These are phyloP conservation scores for Gardenia jasminoides DNA, from an alignment of 257 asterid species.

Conservation along the genomic window DNA sequence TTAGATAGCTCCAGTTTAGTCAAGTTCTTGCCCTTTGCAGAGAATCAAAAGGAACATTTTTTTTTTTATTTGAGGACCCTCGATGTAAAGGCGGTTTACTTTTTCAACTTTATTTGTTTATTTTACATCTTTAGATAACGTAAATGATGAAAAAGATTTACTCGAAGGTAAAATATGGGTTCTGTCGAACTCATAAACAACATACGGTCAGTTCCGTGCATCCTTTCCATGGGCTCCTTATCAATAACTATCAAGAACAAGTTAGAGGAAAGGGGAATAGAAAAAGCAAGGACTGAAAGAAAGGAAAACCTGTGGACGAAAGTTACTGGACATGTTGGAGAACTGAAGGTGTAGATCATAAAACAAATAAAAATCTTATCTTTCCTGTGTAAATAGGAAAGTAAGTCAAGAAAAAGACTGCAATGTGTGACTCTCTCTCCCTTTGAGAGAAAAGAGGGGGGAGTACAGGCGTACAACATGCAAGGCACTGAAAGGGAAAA, in stretches of 20 bases:
- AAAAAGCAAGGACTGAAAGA: conserved; percentile 19
- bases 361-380: conserved; percentile 21
- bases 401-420: conserved; percentile 16
- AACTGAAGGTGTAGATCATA: conserved; percentile 20
- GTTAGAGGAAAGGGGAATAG: conserved; percentile 32
- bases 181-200: background rate
- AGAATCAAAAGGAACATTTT: conserved; percentile 1
- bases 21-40: background rate
- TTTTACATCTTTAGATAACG: background rate
- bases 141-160: conserved; percentile 11
- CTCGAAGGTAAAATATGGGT: conserved; percentile 3
- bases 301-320: conserved; percentile 37
- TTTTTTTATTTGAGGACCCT: background rate
- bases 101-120: background rate
- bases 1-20: background rate
- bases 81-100: conserved; percentile 9
- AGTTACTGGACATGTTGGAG: conserved; percentile 38
- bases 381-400: conserved; percentile 20
- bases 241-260: conserved; percentile 9
- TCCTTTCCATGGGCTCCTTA: conserved; percentile 3
- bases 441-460: background rate
- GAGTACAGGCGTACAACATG: conserved; percentile 11
- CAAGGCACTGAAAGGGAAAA: conserved; percentile 13
- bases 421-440: background rate
- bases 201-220: conserved; percentile 1